phyloP scores from a whole-genome alignment of 2,329 filamentous ascomycete species.

The Diaporthe eres region DNA sequence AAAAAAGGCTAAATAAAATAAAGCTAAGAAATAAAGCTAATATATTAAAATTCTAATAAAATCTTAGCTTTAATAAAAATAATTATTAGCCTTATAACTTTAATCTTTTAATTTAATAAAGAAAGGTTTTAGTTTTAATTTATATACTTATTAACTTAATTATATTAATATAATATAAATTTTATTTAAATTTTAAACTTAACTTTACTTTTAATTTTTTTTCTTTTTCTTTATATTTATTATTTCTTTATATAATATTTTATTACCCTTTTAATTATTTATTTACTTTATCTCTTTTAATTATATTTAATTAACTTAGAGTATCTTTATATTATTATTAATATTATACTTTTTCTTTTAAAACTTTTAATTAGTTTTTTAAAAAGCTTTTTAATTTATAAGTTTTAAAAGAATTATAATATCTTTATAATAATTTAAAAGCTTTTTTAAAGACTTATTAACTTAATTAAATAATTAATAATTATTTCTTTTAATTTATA shows the following conservation, averaged over 20 bases:
- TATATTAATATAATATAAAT: not conserved
- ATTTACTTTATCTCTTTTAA: too few species aligned
- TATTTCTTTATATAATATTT: too few species aligned
- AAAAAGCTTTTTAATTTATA: too few species aligned
- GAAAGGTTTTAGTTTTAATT: not conserved
- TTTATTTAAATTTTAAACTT: not conserved
- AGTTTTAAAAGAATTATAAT: too few species aligned
- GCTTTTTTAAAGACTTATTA: too few species aligned
- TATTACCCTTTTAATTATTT: not conserved
- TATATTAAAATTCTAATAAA: not conserved
- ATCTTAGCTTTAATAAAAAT: not conserved
- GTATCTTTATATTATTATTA: not conserved
- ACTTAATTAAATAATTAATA: too few species aligned
- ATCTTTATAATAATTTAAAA: too few species aligned
- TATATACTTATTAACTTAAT: not conserved
- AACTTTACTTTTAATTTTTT: not conserved
- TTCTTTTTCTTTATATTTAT: not conserved
- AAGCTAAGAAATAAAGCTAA: not conserved
- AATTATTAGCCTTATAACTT: not conserved
- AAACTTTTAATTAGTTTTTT: too few species aligned
- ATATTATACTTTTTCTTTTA: not conserved
- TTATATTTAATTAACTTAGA: too few species aligned
- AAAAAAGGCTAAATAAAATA: not conserved
- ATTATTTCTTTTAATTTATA: too few species aligned
- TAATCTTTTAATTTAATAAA: not conserved